Evolutionary conservation across 2,329 filamentous ascomycete species (phyloP).

Genomic region (Venturia pyrina): DNA sequence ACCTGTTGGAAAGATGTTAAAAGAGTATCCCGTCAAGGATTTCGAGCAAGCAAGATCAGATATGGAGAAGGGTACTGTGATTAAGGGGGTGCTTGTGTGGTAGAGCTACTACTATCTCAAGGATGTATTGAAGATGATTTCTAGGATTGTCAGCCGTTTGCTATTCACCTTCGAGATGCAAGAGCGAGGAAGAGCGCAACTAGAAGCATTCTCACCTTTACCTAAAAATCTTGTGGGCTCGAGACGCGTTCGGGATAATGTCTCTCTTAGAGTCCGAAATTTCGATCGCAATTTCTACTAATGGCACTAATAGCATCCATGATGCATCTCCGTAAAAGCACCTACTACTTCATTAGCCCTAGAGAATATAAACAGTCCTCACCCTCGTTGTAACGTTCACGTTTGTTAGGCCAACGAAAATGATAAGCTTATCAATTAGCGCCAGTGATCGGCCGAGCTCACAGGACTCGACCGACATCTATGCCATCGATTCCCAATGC

Average conservation of each 20-base stretch:
- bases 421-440: background rate
- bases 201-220: too few species aligned
- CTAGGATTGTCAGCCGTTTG: too few species aligned
- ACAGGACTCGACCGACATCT: background rate
- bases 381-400: too few species aligned
- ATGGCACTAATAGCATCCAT: too few species aligned
- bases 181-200: too few species aligned
- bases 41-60: slow-evolving; percentile 32
- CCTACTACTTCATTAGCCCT: slow-evolving; percentile 1
- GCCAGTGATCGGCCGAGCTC: background rate
- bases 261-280: too few species aligned
- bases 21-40: slow-evolving; percentile 33
- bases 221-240: too few species aligned
- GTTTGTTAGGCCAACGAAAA: background rate
- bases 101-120: slow-evolving; percentile 13
- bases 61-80: slow-evolving; percentile 31
- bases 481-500: background rate
- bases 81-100: slow-evolving; percentile 34
- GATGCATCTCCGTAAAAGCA: background rate
- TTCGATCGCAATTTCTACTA: background rate
- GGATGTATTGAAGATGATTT: background rate
- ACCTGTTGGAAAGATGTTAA: slow-evolving; percentile 36
- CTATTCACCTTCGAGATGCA: too few species aligned
- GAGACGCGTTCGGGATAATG: too few species aligned
- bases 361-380: too few species aligned